These are phyloP conservation scores for Saitozyma podzolica DNA, from an alignment of 768 basidiomycete genomes.

Conservation along the genomic window DNA sequence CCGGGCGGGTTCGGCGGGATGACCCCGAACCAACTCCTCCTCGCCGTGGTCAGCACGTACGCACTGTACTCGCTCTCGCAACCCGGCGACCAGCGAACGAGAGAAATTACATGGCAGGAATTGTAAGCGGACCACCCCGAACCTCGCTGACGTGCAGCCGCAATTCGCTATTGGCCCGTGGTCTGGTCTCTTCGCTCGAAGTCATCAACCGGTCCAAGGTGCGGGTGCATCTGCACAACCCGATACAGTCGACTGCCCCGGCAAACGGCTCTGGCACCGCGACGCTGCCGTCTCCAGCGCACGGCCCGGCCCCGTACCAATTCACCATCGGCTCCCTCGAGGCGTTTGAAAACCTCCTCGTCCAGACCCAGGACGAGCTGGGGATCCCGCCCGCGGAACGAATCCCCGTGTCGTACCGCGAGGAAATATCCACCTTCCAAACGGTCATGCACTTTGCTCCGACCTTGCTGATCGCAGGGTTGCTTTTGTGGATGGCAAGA, in stretches of 20 bases:
- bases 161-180: constrained; percentile 93
- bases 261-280: constrained; percentile 13
- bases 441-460: constrained; percentile 88
- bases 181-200: constrained; percentile 86
- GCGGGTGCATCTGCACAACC: constrained; percentile 86
- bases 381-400: constrained; percentile 88
- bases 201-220: constrained; percentile 90
- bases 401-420: constrained; percentile 94
- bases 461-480: constrained; percentile 85
- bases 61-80: constrained; percentile 42
- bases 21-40: constrained; percentile 47
- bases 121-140: constrained; percentile 57
- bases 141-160: constrained; percentile 54
- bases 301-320: constrained; percentile 60
- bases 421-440: constrained; percentile 81
- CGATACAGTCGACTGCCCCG: constrained; percentile 54
- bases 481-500: constrained; percentile 82
- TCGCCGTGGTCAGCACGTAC: constrained; percentile 45
- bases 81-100: constrained; percentile 53
- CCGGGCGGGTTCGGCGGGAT: constrained; percentile 36
- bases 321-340: constrained; percentile 99
- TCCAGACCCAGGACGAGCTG: constrained; percentile 88
- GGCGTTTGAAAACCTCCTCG: constrained; percentile 90
- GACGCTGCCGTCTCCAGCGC: constrained; percentile 43
- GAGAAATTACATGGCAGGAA: constrained; percentile 99